Conservation (phyloP, 805 yeast species). For the Myxozyma vanderwaltii region DNA sequence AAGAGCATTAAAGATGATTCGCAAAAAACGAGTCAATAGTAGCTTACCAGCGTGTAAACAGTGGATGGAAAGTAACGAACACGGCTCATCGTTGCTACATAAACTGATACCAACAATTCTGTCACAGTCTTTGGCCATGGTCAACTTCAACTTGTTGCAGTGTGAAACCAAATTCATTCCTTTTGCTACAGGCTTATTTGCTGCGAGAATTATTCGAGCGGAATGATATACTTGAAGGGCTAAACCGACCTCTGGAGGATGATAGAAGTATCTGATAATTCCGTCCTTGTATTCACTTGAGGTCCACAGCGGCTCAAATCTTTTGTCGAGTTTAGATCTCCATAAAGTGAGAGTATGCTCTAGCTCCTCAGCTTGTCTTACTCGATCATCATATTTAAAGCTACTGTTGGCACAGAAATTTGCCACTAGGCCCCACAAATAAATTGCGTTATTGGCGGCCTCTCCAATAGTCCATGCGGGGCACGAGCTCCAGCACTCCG, state of each 20-base stretch:
- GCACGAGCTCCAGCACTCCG: slow-evolving; percentile 6
- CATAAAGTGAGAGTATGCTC: slow-evolving; percentile 9
- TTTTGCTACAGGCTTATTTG: slow-evolving; percentile 13
- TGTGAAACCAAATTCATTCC: slow-evolving; percentile 16
- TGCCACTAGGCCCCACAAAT: slow-evolving; percentile 27
- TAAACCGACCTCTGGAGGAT: slow-evolving; percentile 27
- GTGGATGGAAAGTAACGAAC: slow-evolving; percentile 22
- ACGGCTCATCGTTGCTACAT: slow-evolving; percentile 18
- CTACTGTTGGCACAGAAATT: slow-evolving; percentile 11
- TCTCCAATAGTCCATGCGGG: slow-evolving; percentile 18
- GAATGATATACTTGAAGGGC: slow-evolving; percentile 21
- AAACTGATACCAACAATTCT: slow-evolving; percentile 26
- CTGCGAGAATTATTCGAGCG: slow-evolving; percentile 11
- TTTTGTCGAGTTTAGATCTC: slow-evolving; percentile 10
- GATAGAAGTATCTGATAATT: slow-evolving; percentile 15
- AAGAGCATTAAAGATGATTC: neutral
- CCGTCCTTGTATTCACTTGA: slow-evolving; percentile 11
- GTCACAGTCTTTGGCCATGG: slow-evolving; percentile 19
- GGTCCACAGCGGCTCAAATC: slow-evolving; percentile 22
- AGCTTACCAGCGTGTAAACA: slow-evolving; percentile 19
- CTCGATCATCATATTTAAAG: neutral
- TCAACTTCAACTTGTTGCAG: slow-evolving; percentile 8
- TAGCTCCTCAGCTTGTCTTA: slow-evolving; percentile 10
- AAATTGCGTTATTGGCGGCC: slow-evolving; percentile 21
- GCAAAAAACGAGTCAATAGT: neutral